Conservation (phyloP, 108 stramenopile genomes). For the Cylindrotheca fusiformis region DNA sequence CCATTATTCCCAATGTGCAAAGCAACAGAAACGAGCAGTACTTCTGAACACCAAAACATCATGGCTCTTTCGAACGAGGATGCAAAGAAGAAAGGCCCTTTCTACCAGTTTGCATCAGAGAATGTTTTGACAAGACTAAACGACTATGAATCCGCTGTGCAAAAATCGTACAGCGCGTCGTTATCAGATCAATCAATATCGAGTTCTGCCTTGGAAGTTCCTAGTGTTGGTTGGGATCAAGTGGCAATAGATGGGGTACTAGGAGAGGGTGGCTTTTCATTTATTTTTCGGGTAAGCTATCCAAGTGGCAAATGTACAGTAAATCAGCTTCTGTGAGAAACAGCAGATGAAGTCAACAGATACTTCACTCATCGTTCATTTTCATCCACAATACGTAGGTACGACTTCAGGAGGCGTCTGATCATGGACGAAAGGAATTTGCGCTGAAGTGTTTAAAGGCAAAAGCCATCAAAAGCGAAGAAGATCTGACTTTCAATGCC, state of each 20-base stretch:
- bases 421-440: too few relatives aligned
- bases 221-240: conserved; percentile 1
- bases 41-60: too few relatives aligned
- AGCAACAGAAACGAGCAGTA: too few relatives aligned
- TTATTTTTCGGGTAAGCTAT: conserved; percentile 20
- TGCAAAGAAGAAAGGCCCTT: background rate
- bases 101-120: background rate
- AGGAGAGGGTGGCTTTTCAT: conserved; percentile 20
- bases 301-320: background rate
- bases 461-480: conserved; percentile 7
- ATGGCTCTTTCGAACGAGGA: too few relatives aligned
- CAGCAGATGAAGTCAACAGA: background rate
- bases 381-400: too few relatives aligned
- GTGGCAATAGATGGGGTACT: conserved; percentile 12
- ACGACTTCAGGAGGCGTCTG: too few relatives aligned
- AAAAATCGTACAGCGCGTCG: too few relatives aligned
- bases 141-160: background rate
- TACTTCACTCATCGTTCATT: too few relatives aligned
- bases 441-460: conserved; percentile 20
- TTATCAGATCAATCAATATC: too few relatives aligned
- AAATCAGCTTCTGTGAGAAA: too few relatives aligned
- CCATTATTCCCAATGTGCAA: too few relatives aligned
- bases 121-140: background rate
- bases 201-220: too few relatives aligned
- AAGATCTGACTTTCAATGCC: conserved; percentile 13